phyloP scores from a whole-genome alignment of 2,329 filamentous ascomycete species.

The Lasiodiplodia theobromae region DNA sequence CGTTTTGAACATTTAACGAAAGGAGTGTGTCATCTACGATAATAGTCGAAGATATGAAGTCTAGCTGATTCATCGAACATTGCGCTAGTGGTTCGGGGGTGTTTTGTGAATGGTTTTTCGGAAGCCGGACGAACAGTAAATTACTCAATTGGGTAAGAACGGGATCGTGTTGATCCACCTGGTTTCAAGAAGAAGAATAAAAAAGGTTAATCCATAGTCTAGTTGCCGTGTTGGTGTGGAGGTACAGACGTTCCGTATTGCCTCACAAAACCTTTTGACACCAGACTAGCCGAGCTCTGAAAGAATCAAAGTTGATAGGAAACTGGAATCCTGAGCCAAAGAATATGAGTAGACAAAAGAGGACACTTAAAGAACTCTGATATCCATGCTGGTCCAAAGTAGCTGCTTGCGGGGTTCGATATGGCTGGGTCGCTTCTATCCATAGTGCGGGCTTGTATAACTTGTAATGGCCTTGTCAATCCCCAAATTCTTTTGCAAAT shows the following conservation, averaged over 20 bases:
- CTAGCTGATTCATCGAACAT: background rate
- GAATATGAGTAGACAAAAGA: too few relatives aligned
- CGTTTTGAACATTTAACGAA: background rate
- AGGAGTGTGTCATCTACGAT: background rate
- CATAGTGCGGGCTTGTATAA: background rate
- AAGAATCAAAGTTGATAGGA: too few relatives aligned
- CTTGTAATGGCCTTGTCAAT: background rate
- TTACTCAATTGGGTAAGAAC: background rate
- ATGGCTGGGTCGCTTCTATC: background rate
- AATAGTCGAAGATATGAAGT: background rate
- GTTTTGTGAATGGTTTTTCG: background rate
- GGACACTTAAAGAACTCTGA: too few relatives aligned
- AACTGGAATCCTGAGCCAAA: too few relatives aligned
- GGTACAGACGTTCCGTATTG: background rate
- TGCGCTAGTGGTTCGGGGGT: background rate
- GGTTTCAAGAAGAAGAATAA: background rate
- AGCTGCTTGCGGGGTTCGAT: background rate
- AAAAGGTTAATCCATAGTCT: background rate
- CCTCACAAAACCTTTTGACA: too few relatives aligned
- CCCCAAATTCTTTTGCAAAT: background rate
- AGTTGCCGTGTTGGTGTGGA: background rate
- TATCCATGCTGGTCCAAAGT: too few relatives aligned
- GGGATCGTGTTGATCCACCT: background rate
- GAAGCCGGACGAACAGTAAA: background rate
- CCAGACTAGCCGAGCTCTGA: too few relatives aligned